A percentile compares a stretch with the other conserved stretches of the same genome.
Evolutionary conservation across 2,329 filamentous ascomycete species (phyloP).

Genomic region (Xylariaceae sp.): DNA sequence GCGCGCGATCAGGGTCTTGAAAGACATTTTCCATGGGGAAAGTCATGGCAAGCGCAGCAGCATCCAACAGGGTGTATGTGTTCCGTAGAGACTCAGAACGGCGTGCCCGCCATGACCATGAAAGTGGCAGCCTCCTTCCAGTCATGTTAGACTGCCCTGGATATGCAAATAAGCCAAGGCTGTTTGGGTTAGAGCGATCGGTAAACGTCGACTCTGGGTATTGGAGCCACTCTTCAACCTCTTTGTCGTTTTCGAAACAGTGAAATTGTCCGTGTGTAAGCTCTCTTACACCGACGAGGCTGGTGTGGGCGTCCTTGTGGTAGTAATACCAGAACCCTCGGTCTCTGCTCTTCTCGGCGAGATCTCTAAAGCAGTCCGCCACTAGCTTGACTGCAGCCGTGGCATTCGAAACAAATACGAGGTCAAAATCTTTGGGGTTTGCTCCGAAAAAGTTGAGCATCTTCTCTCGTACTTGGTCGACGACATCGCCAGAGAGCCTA

Average conservation of each 20-base stretch:
- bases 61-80: constrained; percentile 64
- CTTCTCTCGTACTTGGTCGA: constrained; percentile 61
- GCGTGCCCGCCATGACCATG: constrained; percentile 55
- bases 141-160: constrained; percentile 75
- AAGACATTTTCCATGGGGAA: constrained; percentile 59
- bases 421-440: constrained; percentile 62
- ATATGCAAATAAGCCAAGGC: constrained; percentile 63
- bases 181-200: constrained; percentile 34
- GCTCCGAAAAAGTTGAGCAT: constrained; percentile 64
- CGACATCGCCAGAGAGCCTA: constrained; percentile 59
- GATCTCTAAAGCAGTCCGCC: constrained; percentile 61
- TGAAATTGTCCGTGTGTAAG: constrained; percentile 57
- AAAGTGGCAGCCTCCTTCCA: constrained; percentile 64
- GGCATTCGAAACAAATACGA: constrained; percentile 88
- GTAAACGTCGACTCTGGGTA: constrained; percentile 32
- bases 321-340: constrained; percentile 63
- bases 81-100: constrained; percentile 42
- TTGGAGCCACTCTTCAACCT: constrained; percentile 53
- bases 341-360: constrained; percentile 53
- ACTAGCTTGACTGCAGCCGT: constrained; percentile 85
- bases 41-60: constrained; percentile 69
- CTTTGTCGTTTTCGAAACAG: constrained; percentile 66
- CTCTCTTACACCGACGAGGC: constrained; percentile 72
- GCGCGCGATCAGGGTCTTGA: constrained; percentile 54
- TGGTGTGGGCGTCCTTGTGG: constrained; percentile 67